phyloP scores from a whole-genome alignment of 768 basidiomycete genomes.

The Tylopilus rubrobrunneus region DNA sequence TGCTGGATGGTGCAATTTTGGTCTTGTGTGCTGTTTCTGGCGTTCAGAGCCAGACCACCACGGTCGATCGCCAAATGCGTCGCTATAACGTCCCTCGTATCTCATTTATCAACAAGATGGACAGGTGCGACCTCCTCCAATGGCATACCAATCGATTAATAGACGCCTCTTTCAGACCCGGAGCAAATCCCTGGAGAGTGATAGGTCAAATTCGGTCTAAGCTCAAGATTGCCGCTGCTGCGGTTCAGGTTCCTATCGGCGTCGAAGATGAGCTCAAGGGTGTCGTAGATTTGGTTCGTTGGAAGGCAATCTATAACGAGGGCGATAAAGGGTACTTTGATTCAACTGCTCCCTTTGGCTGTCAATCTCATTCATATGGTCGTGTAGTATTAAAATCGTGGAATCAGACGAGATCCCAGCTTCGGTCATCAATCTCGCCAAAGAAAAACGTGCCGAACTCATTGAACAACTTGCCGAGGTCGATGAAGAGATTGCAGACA shows the following conservation, averaged over 20 bases:
- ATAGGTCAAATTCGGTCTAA: slow-evolving; percentile 89
- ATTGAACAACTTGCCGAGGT: slow-evolving; percentile 96
- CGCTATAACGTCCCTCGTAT: slow-evolving; percentile 94
- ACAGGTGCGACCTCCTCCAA: slow-evolving; percentile 49
- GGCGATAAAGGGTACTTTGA: slow-evolving; percentile 86
- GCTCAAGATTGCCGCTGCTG: slow-evolving; percentile 88
- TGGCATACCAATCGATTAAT: background rate
- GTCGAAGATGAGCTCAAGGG: slow-evolving; percentile 82
- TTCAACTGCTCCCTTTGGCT: background rate
- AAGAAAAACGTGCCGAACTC: slow-evolving; percentile 83
- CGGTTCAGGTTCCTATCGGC: slow-evolving; percentile 95
- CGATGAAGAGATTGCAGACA: slow-evolving; percentile 91
- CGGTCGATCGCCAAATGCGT: slow-evolving; percentile 98
- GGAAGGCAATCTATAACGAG: slow-evolving; percentile 93
- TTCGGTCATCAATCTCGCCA: slow-evolving; percentile 66
- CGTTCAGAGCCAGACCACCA: slow-evolving; percentile 97
- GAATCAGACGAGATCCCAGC: slow-evolving; percentile 87
- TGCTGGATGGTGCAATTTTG: slow-evolving; percentile 93
- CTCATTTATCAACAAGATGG: slow-evolving; percentile 99
- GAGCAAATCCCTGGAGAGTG: slow-evolving; percentile 96
- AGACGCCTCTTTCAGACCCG: slow-evolving; percentile 53
- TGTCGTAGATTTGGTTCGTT: slow-evolving; percentile 90
- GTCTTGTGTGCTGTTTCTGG: slow-evolving; percentile 97
- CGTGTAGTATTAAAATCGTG: slow-evolving; percentile 63
- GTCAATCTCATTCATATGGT: background rate